Evolutionary conservation across 768 basidiomycete species (phyloP).

Genomic region (Sarcodon aspratus): DNA sequence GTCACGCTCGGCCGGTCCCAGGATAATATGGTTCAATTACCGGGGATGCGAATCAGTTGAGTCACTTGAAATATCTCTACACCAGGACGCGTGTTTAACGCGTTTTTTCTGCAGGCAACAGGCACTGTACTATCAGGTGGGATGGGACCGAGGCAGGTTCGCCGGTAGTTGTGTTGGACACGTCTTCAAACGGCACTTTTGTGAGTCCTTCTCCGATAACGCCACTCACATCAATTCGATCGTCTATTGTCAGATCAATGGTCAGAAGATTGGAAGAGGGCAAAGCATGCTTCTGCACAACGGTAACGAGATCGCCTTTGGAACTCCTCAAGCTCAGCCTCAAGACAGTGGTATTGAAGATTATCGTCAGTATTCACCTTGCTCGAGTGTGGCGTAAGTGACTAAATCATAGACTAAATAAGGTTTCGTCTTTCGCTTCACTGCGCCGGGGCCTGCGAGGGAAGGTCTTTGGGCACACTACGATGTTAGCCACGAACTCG

Average conservation of each 20-base stretch:
- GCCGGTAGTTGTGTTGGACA: constrained; percentile 39
- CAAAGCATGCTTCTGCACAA: constrained; percentile 48
- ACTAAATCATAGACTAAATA: neutral
- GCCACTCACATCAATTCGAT: neutral
- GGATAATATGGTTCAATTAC: constrained; percentile 42
- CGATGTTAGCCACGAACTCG: constrained; percentile 61
- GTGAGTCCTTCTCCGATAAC: constrained; percentile 24
- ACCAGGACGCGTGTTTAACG: constrained; percentile 9
- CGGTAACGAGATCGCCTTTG: constrained; percentile 85
- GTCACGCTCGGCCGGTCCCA: constrained; percentile 46
- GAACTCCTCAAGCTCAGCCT: constrained; percentile 37
- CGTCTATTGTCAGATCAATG: constrained; percentile 43
- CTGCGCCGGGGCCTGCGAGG: constrained; percentile 34
- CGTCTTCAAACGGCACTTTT: constrained; percentile 67
- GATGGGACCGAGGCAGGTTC: constrained; percentile 33
- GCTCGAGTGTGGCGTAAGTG: neutral
- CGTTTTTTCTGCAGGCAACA: constrained; percentile 29
- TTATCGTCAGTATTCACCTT: constrained; percentile 43
- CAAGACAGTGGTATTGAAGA: constrained; percentile 43
- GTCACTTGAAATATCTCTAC: constrained; percentile 4
- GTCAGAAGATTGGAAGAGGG: constrained; percentile 47
- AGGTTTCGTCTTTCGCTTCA: constrained; percentile 70
- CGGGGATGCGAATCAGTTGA: constrained; percentile 68
- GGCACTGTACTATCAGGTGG: constrained; percentile 49
- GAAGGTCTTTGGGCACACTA: constrained; percentile 54